These are phyloP conservation scores for Ophiocordyceps sinensis DNA, from an alignment of 2,329 filamentous ascomycete species.

Conservation along the genomic window DNA sequence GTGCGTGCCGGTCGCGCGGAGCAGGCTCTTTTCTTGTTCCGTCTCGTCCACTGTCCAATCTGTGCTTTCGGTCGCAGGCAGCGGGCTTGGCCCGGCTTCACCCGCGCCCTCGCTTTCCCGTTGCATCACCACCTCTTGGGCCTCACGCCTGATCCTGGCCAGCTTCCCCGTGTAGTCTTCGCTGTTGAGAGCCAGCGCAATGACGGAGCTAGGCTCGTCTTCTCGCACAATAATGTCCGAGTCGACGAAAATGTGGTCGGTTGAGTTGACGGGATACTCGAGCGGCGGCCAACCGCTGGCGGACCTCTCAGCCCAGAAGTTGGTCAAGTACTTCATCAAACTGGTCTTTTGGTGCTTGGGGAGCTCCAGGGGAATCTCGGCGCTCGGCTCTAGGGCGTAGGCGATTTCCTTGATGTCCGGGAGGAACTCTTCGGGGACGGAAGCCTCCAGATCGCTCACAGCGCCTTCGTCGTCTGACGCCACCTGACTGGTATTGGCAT, in stretches of 20 bases:
- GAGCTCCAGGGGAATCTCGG: slow-evolving; percentile 54
- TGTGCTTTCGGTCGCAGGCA: slow-evolving; percentile 19
- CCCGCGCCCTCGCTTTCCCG: slow-evolving; percentile 18
- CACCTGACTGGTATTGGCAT: slow-evolving; percentile 28
- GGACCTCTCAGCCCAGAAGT: slow-evolving; percentile 96
- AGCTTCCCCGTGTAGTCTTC: slow-evolving; percentile 78
- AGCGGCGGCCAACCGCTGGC: slow-evolving; percentile 86
- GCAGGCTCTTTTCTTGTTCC: slow-evolving; percentile 71
- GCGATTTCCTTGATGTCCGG: slow-evolving; percentile 48
- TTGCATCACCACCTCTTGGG: slow-evolving; percentile 25
- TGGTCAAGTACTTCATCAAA: slow-evolving; percentile 87
- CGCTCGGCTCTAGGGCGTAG: slow-evolving; percentile 44
- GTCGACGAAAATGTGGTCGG: slow-evolving; percentile 92
- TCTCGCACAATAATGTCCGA: slow-evolving; percentile 95
- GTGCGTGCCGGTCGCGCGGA: slow-evolving; percentile 78
- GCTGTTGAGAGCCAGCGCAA: slow-evolving; percentile 81
- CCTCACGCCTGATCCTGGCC: slow-evolving; percentile 44
- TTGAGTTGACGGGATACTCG: slow-evolving; percentile 78
- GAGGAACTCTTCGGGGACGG: slow-evolving; percentile 52
- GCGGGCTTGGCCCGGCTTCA: slow-evolving; percentile 14
- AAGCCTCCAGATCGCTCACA: slow-evolving; percentile 59
- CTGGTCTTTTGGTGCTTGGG: slow-evolving; percentile 89
- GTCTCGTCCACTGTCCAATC: slow-evolving; percentile 41
- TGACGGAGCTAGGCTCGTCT: slow-evolving; percentile 91
- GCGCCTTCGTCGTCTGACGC: slow-evolving; percentile 55